phyloP scores from a whole-genome alignment of 73 alveolate species.

The Tetrahymena elliotti region DNA sequence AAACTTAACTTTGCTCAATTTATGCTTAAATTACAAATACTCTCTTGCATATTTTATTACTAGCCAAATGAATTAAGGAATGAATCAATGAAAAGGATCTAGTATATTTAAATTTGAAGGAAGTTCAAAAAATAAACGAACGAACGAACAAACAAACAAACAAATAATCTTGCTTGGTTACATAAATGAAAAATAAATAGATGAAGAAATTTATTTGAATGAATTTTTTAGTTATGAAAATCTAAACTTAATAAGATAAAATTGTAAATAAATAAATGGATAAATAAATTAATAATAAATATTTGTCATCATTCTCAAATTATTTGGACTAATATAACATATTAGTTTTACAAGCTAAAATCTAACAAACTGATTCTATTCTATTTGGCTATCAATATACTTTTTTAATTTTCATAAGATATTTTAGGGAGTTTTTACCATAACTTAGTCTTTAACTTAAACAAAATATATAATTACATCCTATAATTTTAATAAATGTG shows the following conservation, averaged over 20 bases:
- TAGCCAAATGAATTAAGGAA: background rate
- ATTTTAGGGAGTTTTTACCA: background rate
- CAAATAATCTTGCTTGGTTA: no score
- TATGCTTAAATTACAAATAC: background rate
- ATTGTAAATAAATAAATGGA: background rate
- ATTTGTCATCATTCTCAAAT: background rate
- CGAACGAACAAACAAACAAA: background rate
- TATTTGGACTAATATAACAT: background rate
- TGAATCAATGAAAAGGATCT: background rate
- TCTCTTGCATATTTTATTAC: background rate
- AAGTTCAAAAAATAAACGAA: background rate
- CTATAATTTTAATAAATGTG: background rate
- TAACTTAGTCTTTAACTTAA: background rate
- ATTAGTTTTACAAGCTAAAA: background rate
- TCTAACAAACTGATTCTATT: no score
- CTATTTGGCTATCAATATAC: background rate
- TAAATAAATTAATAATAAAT: no score
- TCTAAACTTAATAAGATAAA: no score
- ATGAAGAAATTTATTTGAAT: background rate
- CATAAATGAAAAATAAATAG: no score
- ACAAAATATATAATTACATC: background rate
- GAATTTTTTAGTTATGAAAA: background rate
- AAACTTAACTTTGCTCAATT: background rate
- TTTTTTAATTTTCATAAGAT: no score
- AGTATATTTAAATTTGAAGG: background rate